Evolutionary conservation across 192 early-diverging fungal species (phyloP).

Genomic region (Rhizoclosmatium globosum): DNA sequence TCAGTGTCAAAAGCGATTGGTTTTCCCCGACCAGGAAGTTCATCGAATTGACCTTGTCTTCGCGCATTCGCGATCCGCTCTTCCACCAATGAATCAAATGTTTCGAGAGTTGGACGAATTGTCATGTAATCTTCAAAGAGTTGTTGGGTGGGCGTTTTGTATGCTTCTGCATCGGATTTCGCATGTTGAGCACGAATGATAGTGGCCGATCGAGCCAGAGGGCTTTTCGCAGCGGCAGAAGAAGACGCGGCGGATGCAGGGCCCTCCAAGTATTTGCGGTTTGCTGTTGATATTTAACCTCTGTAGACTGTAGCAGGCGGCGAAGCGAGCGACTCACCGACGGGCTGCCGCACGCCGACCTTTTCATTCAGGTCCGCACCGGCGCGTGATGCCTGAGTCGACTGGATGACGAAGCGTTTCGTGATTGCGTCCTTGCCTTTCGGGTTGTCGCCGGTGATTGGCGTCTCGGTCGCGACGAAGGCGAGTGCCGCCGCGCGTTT

Average conservation of each 20-base stretch:
- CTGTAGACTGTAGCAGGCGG: too few relatives aligned
- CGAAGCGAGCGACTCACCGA: background rate
- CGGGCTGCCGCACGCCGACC: background rate
- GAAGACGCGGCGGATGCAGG: background rate
- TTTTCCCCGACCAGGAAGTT: slow-evolving; percentile 46
- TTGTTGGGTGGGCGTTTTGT: slow-evolving; percentile 45
- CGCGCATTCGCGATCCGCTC: slow-evolving; percentile 46
- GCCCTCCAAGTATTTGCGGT: slow-evolving; percentile 8
- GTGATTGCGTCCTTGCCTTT: slow-evolving; percentile 9
- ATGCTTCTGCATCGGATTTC: slow-evolving; percentile 27
- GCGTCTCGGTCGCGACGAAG: slow-evolving; percentile 7
- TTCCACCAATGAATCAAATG: slow-evolving; percentile 45
- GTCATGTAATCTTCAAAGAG: slow-evolving; percentile 50
- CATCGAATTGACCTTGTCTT: slow-evolving; percentile 49
- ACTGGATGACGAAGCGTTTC: slow-evolving; percentile 18
- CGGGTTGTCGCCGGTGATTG: background rate
- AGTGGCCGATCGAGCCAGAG: background rate
- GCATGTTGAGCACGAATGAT: slow-evolving; percentile 23
- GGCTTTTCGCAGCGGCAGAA: slow-evolving; percentile 6
- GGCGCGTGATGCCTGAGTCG: background rate
- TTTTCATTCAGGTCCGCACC: slow-evolving; percentile 2
- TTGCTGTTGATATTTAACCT: background rate
- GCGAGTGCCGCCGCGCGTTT: slow-evolving; percentile 10
- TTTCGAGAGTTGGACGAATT: slow-evolving; percentile 42
- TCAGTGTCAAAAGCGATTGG: slow-evolving; percentile 45